phyloP scores from a whole-genome alignment of 169 alveolate genomes.

The Plasmodium inui region DNA sequence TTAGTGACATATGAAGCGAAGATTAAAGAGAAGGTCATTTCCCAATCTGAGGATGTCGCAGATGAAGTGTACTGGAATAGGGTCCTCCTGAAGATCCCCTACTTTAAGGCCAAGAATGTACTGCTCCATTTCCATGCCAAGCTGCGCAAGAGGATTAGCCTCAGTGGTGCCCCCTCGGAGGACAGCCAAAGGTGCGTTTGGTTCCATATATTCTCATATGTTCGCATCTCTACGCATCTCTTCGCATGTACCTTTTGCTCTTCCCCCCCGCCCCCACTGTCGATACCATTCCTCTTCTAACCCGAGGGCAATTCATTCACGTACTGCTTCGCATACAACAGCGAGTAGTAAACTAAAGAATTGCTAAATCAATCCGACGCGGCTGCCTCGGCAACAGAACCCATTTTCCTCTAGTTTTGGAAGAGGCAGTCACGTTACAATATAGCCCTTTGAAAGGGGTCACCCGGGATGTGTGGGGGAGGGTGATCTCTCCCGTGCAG shows the following conservation, averaged over 20 bases:
- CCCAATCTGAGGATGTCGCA: slow-evolving; percentile 58
- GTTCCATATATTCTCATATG: too few relatives aligned
- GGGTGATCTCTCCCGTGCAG: not conserved
- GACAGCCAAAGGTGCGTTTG: not conserved
- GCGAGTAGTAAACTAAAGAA: slow-evolving; percentile 44
- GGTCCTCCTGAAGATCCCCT: slow-evolving; percentile 82
- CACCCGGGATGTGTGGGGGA: not conserved
- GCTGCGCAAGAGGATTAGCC: not conserved
- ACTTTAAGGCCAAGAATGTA: slow-evolving; percentile 77
- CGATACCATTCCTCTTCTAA: too few relatives aligned
- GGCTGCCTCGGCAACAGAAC: not conserved
- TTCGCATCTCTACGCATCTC: too few relatives aligned
- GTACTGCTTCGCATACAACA: slow-evolving; percentile 18
- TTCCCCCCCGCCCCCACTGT: not conserved
- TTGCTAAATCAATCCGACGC: slow-evolving; percentile 26
- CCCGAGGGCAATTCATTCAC: slow-evolving; percentile 40
- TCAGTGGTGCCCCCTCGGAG: not conserved
- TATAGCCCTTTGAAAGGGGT: not conserved
- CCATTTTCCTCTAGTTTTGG: not conserved
- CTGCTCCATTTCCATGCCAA: slow-evolving; percentile 23
- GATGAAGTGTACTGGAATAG: slow-evolving; percentile 88
- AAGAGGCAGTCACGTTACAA: not conserved
- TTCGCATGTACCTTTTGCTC: not conserved
- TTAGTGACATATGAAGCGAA: slow-evolving; percentile 82
- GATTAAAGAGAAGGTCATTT: slow-evolving; percentile 79